These are phyloP conservation scores for Epithele typhae DNA, from an alignment of 768 basidiomycete species.

Conservation along the genomic window DNA sequence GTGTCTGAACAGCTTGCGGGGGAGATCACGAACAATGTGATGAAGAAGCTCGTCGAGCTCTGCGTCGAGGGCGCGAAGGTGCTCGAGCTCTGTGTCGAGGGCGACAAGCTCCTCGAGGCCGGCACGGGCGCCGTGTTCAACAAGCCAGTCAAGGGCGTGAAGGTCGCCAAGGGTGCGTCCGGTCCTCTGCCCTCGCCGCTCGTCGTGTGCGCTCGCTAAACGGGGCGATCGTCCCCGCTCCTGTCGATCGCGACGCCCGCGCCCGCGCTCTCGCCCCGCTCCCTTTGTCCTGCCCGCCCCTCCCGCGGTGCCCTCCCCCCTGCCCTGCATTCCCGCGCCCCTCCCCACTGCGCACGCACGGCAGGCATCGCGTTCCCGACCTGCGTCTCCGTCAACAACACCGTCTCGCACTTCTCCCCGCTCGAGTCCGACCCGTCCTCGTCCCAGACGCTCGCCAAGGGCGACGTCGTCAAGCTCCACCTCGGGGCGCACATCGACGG, in stretches of 20 bases:
- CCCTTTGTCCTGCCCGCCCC: too few species aligned
- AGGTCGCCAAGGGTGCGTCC: slow-evolving; percentile 76
- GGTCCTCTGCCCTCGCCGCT: neutral
- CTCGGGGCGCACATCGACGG: slow-evolving; percentile 98
- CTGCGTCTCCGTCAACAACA: slow-evolving; percentile 89
- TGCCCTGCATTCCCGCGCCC: too few species aligned
- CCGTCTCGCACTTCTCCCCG: slow-evolving; percentile 96
- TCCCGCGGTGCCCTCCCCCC: too few species aligned
- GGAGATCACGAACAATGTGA: slow-evolving; percentile 81
- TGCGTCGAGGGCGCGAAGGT: slow-evolving; percentile 79
- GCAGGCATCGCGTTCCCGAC: slow-evolving; percentile 94
- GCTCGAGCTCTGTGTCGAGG: slow-evolving; percentile 88
- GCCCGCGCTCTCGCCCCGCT: too few species aligned
- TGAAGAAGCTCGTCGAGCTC: slow-evolving; percentile 79
- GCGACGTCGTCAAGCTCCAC: slow-evolving; percentile 94
- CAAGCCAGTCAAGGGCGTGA: slow-evolving; percentile 85
- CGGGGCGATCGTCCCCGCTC: too few species aligned
- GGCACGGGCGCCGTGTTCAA: slow-evolving; percentile 85
- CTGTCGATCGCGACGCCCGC: neutral
- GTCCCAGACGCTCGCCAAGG: slow-evolving; percentile 64
- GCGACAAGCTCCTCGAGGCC: slow-evolving; percentile 89
- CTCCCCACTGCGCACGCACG: too few species aligned
- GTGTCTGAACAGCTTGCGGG: slow-evolving; percentile 64
- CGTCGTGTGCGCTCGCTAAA: neutral
- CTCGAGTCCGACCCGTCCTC: slow-evolving; percentile 80